Percentiles rank a stretch among this genome's conserved stretches.
These are phyloP conservation scores for Pharus latifolius DNA, from an alignment of 176 grass and related monocot species.

Conservation along the genomic window DNA sequence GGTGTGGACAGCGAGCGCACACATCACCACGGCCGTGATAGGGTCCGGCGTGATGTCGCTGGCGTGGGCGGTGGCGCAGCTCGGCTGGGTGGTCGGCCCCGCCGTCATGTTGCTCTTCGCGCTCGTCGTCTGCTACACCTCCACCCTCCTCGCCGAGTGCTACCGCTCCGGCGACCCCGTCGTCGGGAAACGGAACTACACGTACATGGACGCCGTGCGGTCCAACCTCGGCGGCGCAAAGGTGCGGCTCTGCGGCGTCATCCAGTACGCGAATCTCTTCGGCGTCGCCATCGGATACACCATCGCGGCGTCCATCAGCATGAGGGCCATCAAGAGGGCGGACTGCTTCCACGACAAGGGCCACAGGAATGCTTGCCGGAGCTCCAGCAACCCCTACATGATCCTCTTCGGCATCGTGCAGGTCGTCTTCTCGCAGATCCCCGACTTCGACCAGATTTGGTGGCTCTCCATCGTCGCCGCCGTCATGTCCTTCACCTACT, in stretches of 20 bases:
- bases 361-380: slow-evolving; percentile 14
- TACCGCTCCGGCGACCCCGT: slow-evolving; percentile 37
- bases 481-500: slow-evolving; percentile 52
- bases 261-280: slow-evolving; percentile 49
- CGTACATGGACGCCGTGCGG: slow-evolving; percentile 52
- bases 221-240: slow-evolving; percentile 41
- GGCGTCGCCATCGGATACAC: slow-evolving; percentile 44
- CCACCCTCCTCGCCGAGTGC: slow-evolving; percentile 47
- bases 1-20: slow-evolving; percentile 39
- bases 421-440: slow-evolving; percentile 47
- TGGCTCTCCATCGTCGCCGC: slow-evolving; percentile 57
- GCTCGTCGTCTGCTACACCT: slow-evolving; percentile 40
- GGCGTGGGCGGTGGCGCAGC: slow-evolving; percentile 51
- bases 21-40: slow-evolving; percentile 52
- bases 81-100: slow-evolving; percentile 48
- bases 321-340: slow-evolving; percentile 21
- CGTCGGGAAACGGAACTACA: slow-evolving; percentile 40
- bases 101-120: slow-evolving; percentile 41
- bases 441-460: slow-evolving; percentile 54
- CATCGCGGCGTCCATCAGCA: slow-evolving; percentile 45
- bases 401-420: slow-evolving; percentile 22
- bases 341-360: slow-evolving; percentile 28
- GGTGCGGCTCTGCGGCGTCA: slow-evolving; percentile 20
- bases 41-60: slow-evolving; percentile 53
- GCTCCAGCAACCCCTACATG: slow-evolving; percentile 40